A percentile compares a stretch with the other conserved stretches of the same genome.
Conservation (phyloP, 2,329 filamentous ascomycete species). For the Scedosporium apiospermum region DNA sequence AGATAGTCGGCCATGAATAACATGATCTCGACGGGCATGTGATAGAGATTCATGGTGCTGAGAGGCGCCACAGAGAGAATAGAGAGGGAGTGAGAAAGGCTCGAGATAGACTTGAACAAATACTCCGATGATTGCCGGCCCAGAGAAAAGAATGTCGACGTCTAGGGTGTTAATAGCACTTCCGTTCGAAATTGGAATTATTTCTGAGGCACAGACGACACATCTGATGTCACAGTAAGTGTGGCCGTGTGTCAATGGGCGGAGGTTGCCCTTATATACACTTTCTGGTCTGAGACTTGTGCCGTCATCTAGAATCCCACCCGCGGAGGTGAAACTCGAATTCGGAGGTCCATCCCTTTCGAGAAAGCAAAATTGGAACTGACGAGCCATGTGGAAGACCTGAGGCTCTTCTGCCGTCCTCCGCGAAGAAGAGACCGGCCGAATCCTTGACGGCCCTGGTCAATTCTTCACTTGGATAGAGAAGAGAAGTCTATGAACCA, state of each 20-base stretch:
- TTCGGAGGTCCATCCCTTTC: not conserved
- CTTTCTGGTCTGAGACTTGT: not conserved
- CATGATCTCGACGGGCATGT: conserved; percentile 1
- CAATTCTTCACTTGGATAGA: no score
- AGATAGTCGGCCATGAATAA: not conserved
- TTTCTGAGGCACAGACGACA: not conserved
- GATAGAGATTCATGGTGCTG: not conserved
- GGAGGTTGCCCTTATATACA: no score
- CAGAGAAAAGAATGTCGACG: not conserved
- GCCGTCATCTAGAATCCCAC: not conserved
- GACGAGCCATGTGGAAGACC: no score
- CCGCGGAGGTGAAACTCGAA: not conserved
- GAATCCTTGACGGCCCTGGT: no score
- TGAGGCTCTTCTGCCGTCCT: no score
- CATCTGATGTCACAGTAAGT: not conserved
- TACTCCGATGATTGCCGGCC: not conserved
- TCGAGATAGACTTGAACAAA: not conserved
- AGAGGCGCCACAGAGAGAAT: not conserved
- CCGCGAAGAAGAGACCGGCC: no score
- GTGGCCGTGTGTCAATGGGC: not conserved
- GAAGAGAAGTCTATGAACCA: no score
- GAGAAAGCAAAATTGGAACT: not conserved
- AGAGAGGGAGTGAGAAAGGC: not conserved
- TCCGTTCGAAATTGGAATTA: not conserved
- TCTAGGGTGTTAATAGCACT: not conserved